These are phyloP conservation scores for Ilex aquifolium DNA, from an alignment of 257 asterid genomes.

Conservation along the genomic window DNA sequence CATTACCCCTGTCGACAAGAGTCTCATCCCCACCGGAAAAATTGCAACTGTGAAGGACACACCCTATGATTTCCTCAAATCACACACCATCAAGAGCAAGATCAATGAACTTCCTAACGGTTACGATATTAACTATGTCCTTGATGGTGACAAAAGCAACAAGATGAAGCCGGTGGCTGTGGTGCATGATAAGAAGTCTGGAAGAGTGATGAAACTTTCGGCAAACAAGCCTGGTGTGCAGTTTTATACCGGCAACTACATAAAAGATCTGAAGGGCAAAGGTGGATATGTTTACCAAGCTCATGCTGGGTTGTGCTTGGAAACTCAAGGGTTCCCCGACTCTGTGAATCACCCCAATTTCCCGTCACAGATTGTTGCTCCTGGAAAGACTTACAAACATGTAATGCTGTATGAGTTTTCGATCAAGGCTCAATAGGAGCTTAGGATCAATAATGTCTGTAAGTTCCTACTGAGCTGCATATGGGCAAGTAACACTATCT, in stretches of 20 bases:
- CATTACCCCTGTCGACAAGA: slow-evolving; percentile 42
- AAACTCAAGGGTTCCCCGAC: slow-evolving; percentile 19
- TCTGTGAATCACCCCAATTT: slow-evolving; percentile 22
- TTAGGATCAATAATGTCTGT: too few species aligned
- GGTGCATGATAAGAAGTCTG: slow-evolving; percentile 7
- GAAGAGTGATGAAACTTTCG: slow-evolving; percentile 11
- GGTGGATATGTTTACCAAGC: slow-evolving; percentile 14
- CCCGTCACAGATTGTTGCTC: slow-evolving; percentile 9
- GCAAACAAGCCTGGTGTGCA: slow-evolving; percentile 17
- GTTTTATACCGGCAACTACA: slow-evolving; percentile 8
- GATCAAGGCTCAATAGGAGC: too few species aligned
- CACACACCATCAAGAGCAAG: slow-evolving; percentile 38
- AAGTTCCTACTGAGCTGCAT: too few species aligned
- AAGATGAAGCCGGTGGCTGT: slow-evolving; percentile 12
- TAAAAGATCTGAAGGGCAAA: slow-evolving; percentile 13
- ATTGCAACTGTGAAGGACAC: slow-evolving; percentile 39
- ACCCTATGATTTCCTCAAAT: slow-evolving; percentile 53
- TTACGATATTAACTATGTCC: slow-evolving; percentile 12
- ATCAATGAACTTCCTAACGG: slow-evolving; percentile 34
- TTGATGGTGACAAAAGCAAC: neutral
- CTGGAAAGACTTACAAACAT: slow-evolving; percentile 11
- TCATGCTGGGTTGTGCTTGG: slow-evolving; percentile 13
- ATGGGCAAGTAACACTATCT: too few species aligned
- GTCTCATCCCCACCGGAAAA: slow-evolving; percentile 59
- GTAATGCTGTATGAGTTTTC: slow-evolving; percentile 22